Conservation (phyloP, 2,329 filamentous ascomycete genomes). For the Arachnomyces sp. region DNA sequence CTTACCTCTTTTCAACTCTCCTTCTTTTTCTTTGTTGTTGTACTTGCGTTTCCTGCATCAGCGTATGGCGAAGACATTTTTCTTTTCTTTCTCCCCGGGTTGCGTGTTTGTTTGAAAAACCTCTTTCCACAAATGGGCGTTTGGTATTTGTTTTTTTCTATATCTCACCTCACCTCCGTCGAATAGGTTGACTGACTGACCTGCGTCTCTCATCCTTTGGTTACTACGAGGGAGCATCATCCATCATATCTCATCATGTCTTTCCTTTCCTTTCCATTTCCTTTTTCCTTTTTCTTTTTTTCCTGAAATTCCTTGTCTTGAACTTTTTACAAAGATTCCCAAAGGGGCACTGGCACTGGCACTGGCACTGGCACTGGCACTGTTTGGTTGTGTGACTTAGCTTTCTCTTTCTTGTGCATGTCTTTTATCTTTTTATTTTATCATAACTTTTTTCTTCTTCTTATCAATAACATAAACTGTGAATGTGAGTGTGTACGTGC, state of each 20-base stretch:
- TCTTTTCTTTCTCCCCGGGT: too few species aligned
- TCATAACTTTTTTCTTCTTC: not conserved
- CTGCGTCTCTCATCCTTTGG: not conserved
- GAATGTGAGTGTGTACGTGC: slow-evolving; percentile 2
- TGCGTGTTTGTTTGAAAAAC: too few species aligned
- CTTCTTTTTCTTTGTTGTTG: too few species aligned
- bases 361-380: slow-evolving; percentile 4
- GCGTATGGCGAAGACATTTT: too few species aligned
- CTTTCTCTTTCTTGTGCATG: slow-evolving; percentile 1
- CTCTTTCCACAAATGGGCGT: too few species aligned
- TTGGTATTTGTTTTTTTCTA: too few species aligned
- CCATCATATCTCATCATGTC: not conserved
- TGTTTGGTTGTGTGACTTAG: not conserved
- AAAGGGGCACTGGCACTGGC: slow-evolving; percentile 5
- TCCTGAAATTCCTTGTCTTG: not conserved
- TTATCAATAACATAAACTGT: not conserved
- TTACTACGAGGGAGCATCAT: too few species aligned
- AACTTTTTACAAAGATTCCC: not conserved
- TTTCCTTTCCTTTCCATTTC: not conserved
- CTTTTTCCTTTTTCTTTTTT: not conserved
- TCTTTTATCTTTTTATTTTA: not conserved
- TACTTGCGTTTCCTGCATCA: too few species aligned
- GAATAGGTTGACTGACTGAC: too few species aligned
- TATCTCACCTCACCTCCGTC: too few species aligned
- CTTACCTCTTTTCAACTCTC: too few species aligned